phyloP scores from a whole-genome alignment of 2,329 filamentous ascomycete genomes.

The Botrytis paeoniae region DNA sequence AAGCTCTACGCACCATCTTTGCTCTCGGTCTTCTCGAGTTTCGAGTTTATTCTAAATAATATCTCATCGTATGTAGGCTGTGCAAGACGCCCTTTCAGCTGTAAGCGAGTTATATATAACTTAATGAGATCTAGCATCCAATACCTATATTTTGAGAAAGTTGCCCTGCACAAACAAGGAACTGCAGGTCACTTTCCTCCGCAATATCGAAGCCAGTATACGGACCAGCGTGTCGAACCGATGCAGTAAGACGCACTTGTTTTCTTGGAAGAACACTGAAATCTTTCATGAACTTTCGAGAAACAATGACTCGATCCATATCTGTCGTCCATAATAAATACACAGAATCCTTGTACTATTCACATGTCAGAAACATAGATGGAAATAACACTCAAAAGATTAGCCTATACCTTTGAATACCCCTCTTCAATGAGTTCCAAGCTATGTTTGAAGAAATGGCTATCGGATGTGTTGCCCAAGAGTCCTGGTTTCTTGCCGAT shows the following conservation, averaged over 20 bases:
- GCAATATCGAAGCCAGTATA: slow-evolving; percentile 9
- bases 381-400: neutral
- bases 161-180: slow-evolving; percentile 10
- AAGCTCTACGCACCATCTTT: neutral
- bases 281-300: slow-evolving; percentile 10
- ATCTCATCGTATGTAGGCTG: slow-evolving; percentile 5
- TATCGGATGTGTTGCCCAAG: neutral
- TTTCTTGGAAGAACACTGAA: slow-evolving; percentile 4
- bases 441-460: neutral
- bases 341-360: slow-evolving; percentile 2
- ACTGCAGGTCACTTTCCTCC: slow-evolving; percentile 11
- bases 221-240: neutral
- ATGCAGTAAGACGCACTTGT: slow-evolving; percentile 4
- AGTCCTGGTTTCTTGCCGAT: neutral
- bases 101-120: neutral
- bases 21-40: neutral
- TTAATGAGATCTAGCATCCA: neutral
- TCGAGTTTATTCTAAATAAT: neutral
- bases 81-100: neutral
- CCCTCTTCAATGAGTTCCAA: neutral
- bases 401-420: neutral
- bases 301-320: slow-evolving; percentile 3
- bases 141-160: slow-evolving; percentile 8
- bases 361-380: neutral
- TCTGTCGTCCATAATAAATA: slow-evolving; percentile 9